Evolutionary conservation across 2,329 filamentous ascomycete genomes (phyloP), one percentile per base, ranked within the genome.

Genomic region (Colletotrichum falcatum): DNA sequence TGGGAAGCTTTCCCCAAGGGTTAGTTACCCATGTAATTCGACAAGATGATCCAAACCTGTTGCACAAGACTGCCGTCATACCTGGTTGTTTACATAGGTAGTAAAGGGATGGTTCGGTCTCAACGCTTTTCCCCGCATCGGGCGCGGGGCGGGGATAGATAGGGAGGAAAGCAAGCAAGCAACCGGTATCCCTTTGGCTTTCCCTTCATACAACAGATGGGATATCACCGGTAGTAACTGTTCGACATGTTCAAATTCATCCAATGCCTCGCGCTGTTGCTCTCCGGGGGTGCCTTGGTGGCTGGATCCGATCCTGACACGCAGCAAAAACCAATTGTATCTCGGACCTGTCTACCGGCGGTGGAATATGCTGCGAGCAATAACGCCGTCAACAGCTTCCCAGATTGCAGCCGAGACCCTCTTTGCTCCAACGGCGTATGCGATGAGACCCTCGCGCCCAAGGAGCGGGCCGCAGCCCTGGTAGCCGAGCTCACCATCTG

Each of bases 401-500:
- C 76, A 1, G 76, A 78, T 61, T 78, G 77, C 66, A 61, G 33
- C 12, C 71, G 76, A 14, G 75, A 77, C 26, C 76, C 75, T 0
- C 72, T 79, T n/a, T 75, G 76, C 54, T 73, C 73, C 20, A 76
- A 75, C 55, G 67, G 74, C 4, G 84, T 89, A 16, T 90, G 88
- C 74, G 80, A 89, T 67, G 77, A 78, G 3, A 81, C 82, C 18
- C 82, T 79, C 20, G 76, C 75, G 35, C 75, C 79, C 2, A 76
- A 79, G 11, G 79, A 82, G 35, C 79, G 86, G 51, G 84, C 84
- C 2, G 79, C 78, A 18, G 84, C 86, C 48, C 79, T 89, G 1
- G 82, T 89, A 42, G 81, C 82, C 1, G 80, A 83, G 28, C 84
- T 90, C 74, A 86, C 81, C 4, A 78, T 85, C 14, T 83, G 83